Base-by-base conservation (phyloP, 225 moss, liverwort and hornwort species). In the Takakia lepidozioides region DNA sequence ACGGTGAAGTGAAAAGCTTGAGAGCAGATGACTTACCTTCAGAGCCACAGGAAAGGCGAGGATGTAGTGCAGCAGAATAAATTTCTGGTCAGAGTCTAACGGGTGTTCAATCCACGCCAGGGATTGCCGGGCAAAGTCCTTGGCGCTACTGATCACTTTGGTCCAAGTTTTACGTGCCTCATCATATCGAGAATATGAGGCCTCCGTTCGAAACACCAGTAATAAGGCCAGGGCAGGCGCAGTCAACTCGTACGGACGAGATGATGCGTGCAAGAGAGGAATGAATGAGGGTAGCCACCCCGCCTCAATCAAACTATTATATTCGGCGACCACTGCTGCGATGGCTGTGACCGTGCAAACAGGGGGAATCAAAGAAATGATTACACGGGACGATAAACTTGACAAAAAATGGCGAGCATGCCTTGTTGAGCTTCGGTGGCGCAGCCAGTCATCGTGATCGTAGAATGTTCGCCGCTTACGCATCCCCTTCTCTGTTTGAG, bases 101-200 rank as follows among this genome's bases (percentile, higher is more conserved):
- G 81, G 71, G 19, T 62, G 45, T 27, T 73, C 72, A 59, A 75
- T 66, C 91, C 86, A 92, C 27, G 77, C 66, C 58, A 74, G 60
- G 14, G 81, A 62, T 54, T 82, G 84, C 32, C 84, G 77, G 13
- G 84, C 64, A 10, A 87, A 52, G 49, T 92, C 82, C 48, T 81
- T 81, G 3, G 73, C 59, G 54, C 76, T 70, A 58, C 70, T 84
- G 32, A 84, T 80, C 15, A 84, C 76, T 36, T 68, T 71, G 3
- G 83, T 84, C 84, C 87, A 92, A 19, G 84, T 84, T 54, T 92
- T 86, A 19, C 84, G 87, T 19, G 71, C 87, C 60, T 92, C 87
- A 46, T 81, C 76, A 49, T 73, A 87, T 38, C 84, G 81, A 47
- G 84, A 78, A 60, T 92, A 92, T 1, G 87, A 92, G 37, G 91